These are phyloP conservation scores for Alternaria brassicicola DNA, from an alignment of 2,329 filamentous ascomycete genomes.

Conservation along the genomic window DNA sequence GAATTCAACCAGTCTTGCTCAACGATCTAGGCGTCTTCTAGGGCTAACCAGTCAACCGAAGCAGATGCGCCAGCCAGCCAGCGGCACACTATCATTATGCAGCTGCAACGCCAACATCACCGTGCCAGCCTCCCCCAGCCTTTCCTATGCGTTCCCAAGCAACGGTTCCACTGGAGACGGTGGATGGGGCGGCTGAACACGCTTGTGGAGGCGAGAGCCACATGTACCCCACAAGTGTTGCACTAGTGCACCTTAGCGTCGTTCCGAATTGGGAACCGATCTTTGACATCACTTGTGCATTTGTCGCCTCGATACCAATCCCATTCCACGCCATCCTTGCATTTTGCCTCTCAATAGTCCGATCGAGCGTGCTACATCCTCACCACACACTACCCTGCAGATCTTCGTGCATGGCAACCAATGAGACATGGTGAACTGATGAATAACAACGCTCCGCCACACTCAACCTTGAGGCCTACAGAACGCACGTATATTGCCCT, in stretches of 20 bases:
- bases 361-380: constrained; percentile 18
- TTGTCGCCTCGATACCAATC: constrained; percentile 15
- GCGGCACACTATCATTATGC: constrained; percentile 13
- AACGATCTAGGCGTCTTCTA: neutral
- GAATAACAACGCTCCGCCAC: constrained; percentile 8
- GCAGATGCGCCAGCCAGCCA: constrained; percentile 1
- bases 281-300: constrained; percentile 21
- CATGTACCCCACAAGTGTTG: constrained; percentile 22
- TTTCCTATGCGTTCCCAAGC: constrained; percentile 14
- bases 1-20: constrained; percentile 1
- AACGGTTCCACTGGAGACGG: constrained; percentile 12
- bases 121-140: neutral
- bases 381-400: constrained; percentile 18
- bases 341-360: constrained; percentile 22
- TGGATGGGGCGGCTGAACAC: constrained; percentile 19
- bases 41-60: neutral
- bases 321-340: constrained; percentile 5
- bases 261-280: constrained; percentile 18
- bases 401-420: constrained; percentile 10
- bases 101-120: constrained; percentile 3
- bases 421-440: constrained; percentile 5
- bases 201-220: constrained; percentile 14
- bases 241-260: constrained; percentile 21
- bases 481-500: constrained; percentile 14
- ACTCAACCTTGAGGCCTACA: constrained; percentile 4